Base-by-base conservation (phyloP, 306 rosid genomes). In the Oxytropis ochrocephala region DNA sequence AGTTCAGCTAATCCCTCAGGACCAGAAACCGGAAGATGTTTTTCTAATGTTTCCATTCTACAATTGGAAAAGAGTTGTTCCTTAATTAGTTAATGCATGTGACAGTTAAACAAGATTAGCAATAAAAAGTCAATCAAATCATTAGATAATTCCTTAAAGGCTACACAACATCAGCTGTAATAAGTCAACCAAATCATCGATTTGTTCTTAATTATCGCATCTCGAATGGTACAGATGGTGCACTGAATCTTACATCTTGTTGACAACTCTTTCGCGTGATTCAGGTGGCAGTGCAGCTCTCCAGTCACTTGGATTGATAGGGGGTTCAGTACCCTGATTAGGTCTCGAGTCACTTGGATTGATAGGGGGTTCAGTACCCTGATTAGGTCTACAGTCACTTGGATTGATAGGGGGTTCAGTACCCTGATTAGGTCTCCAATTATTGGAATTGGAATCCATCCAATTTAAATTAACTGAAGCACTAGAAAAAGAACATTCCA, bases 31-130 rank as follows among this genome's bases (percentile, higher is more conserved):
- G 94, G 96, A 67, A 88, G 74, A 74, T 86, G 88, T 83, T 75
- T 90, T 84, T 81, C 85, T 70, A 88, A 72, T 0, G 89, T 83
- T 7, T 90, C 89, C 91, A 81, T 86, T 85, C 98, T 93, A 50
- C 53, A 64, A 14, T 78, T 8, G 56, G 24, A 70, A 29, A 67
- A 27, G 38, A 73, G 38, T 2, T 68, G 11, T 16, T 44, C 24
- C 16, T 42, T 13, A 35, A 55, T 48, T 58, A 36, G 62, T 57
- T 36, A 35, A 35, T 46, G 17, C n/a, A 67, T 8, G 63, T n/a
- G 18, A 72, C 9, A 27, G 17, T 11, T 2, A 41, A 41, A 41
- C 47, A 41, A 41, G 47, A 41, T 41, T 10, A 10, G 47, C 47
- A 38, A 10, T 38, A 38, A 38, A 38, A 8, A 38, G 43, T 8